These are phyloP conservation scores for Metarhizium humberi DNA, from an alignment of 2,329 filamentous ascomycete species.

Conservation along the genomic window DNA sequence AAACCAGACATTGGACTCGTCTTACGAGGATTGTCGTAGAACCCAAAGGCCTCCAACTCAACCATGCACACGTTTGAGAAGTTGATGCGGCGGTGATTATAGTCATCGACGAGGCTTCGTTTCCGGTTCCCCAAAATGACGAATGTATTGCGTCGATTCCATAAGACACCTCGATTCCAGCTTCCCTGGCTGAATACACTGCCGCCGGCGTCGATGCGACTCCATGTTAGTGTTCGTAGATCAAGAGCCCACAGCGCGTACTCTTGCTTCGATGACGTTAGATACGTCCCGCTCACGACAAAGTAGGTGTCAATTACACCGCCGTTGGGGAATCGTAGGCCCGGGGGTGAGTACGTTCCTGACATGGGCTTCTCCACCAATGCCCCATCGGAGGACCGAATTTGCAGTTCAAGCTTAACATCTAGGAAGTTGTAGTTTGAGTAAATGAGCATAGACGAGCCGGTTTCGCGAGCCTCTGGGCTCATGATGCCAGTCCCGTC, in stretches of 20 bases:
- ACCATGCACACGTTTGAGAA: slow-evolving; percentile 96
- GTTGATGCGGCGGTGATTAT: slow-evolving; percentile 95
- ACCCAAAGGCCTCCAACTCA: slow-evolving; percentile 90
- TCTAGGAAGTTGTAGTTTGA: slow-evolving; percentile 99
- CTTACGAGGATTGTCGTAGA: slow-evolving; percentile 90
- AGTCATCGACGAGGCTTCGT: slow-evolving; percentile 89
- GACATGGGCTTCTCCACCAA: slow-evolving; percentile 85
- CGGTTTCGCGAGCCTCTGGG: slow-evolving; percentile 45
- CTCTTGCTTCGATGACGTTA: slow-evolving; percentile 96
- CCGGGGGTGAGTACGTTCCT: slow-evolving; percentile 77
- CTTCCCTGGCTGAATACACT: slow-evolving; percentile 94
- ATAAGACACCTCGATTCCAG: slow-evolving; percentile 92
- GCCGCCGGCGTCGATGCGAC: slow-evolving; percentile 87
- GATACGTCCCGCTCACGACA: slow-evolving; percentile 92
- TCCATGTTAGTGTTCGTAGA: slow-evolving; percentile 81
- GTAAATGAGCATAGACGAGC: slow-evolving; percentile 84
- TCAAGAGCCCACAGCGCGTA: slow-evolving; percentile 96
- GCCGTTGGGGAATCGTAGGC: slow-evolving; percentile 89
- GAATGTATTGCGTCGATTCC: slow-evolving; percentile 89
- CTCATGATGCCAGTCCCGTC: slow-evolving; percentile 35
- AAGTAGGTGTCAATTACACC: slow-evolving; percentile 94
- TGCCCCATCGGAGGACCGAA: slow-evolving; percentile 74
- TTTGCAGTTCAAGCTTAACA: slow-evolving; percentile 89
- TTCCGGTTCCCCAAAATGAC: slow-evolving; percentile 92
- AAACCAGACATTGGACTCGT: slow-evolving; percentile 72